Percentiles rank a stretch among this genome's conserved stretches.
Evolutionary conservation across 495 filamentous ascomycete genomes (phyloP).

Genomic region (Penicillium herquei): DNA sequence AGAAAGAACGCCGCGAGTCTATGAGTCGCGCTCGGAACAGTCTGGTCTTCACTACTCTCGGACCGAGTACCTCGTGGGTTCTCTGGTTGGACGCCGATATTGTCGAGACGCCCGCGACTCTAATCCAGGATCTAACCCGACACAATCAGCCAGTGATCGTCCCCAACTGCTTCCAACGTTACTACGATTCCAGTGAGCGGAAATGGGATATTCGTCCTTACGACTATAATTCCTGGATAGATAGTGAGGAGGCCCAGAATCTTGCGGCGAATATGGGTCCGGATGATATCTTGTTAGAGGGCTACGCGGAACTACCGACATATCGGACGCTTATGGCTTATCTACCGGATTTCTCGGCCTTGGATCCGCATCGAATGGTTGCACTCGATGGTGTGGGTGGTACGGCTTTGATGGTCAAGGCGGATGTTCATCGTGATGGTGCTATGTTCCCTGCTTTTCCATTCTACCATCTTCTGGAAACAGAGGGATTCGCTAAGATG

Average conservation of each 20-base stretch:
- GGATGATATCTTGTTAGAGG: slow-evolving; percentile 92
- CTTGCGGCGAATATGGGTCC: slow-evolving; percentile 75
- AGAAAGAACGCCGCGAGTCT: slow-evolving; percentile 79
- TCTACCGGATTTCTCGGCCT: slow-evolving; percentile 55
- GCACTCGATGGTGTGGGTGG: slow-evolving; percentile 90
- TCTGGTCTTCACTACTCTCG: slow-evolving; percentile 93
- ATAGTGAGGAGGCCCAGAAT: slow-evolving; percentile 71
- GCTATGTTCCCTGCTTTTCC: slow-evolving; percentile 98
- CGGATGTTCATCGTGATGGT: slow-evolving; percentile 94
- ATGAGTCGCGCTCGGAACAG: slow-evolving; percentile 95
- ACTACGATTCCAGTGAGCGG: slow-evolving; percentile 67
- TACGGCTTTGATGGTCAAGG: slow-evolving; percentile 91
- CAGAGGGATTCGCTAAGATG: slow-evolving; percentile 98
- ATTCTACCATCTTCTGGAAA: slow-evolving; percentile 96
- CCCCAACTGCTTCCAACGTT: slow-evolving; percentile 94
- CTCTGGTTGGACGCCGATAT: slow-evolving; percentile 95
- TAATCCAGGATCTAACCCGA: slow-evolving; percentile 89
- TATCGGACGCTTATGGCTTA: slow-evolving; percentile 93
- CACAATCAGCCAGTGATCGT: slow-evolving; percentile 88
- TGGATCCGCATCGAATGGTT: slow-evolving; percentile 60
- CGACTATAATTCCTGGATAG: slow-evolving; percentile 96
- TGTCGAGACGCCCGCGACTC: slow-evolving; percentile 75
- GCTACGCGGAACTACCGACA: slow-evolving; percentile 88
- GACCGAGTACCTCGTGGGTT: slow-evolving; percentile 92
- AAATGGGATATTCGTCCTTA: slow-evolving; percentile 76